A percentile compares a stretch with the other conserved stretches of the same genome.
Conservation (phyloP, 768 basidiomycete species). For the Termitomyces sp. region DNA sequence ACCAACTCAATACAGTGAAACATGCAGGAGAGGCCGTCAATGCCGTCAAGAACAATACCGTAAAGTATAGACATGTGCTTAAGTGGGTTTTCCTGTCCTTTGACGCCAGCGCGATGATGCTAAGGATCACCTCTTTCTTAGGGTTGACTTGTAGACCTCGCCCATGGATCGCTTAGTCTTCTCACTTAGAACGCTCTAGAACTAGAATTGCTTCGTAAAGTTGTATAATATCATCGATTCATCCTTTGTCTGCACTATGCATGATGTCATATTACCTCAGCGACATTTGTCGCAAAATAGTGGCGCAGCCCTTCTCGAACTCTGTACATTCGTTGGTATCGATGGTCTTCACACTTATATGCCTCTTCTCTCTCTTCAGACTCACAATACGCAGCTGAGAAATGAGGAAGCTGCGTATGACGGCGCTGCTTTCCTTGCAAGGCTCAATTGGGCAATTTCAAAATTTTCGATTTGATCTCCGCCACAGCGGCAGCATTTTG, state of each 20-base stretch:
- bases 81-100: conserved; percentile 18
- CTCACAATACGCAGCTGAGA: background rate
- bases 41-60: conserved; percentile 44
- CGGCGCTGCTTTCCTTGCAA: background rate
- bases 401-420: background rate
- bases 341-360: background rate
- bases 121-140: background rate
- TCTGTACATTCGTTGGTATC: no score
- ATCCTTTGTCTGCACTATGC: background rate
- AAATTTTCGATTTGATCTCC: background rate
- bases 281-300: background rate
- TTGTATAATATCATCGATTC: no score
- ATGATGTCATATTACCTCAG: background rate
- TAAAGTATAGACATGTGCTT: conserved; percentile 56
- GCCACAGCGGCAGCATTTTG: background rate
- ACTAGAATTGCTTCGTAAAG: no score
- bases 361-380: background rate
- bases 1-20: conserved; percentile 31
- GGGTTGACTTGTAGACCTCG: background rate
- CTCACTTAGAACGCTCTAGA: no score
- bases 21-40: conserved; percentile 47
- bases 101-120: background rate
- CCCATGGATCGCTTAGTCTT: no score
- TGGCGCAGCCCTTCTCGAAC: background rate
- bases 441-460: background rate